Conservation (phyloP, 495 filamentous ascomycete species). For the Daldinia concentrica region DNA sequence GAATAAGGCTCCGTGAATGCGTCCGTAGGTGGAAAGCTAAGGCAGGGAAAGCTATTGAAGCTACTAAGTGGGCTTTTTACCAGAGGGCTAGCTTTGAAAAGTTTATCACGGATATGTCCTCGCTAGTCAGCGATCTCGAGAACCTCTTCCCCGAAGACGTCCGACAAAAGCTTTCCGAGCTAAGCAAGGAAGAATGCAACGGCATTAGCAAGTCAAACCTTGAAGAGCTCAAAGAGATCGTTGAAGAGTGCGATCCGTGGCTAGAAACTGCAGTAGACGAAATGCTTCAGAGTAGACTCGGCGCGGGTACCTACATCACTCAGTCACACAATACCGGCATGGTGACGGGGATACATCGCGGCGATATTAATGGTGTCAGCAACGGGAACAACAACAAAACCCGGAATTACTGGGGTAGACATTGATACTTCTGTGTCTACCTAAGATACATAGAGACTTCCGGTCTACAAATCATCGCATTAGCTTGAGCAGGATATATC, state of each 20-base stretch:
- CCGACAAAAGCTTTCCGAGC: constrained; percentile 1
- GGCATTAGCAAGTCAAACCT: constrained; percentile 17
- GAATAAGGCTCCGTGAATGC: neutral
- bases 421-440: neutral
- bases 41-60: neutral
- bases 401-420: constrained; percentile 4
- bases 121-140: constrained; percentile 12
- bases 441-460: neutral
- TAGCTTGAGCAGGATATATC: neutral
- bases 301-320: constrained; percentile 5
- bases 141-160: constrained; percentile 1
- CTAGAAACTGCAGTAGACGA: constrained; percentile 15
- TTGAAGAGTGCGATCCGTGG: constrained; percentile 20
- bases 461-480: neutral
- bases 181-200: constrained; percentile 25
- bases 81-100: constrained; percentile 19
- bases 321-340: constrained; percentile 22
- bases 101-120: constrained; percentile 19
- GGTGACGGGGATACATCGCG: constrained; percentile 14
- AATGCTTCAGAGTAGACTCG: neutral
- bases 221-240: constrained; percentile 17
- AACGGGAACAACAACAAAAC: constrained; percentile 12
- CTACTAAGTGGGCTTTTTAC: constrained; percentile 27
- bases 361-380: constrained; percentile 21
- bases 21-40: constrained; percentile 10